Conservation (phyloP, 768 basidiomycete genomes). For the Tephrocybe sp. region DNA sequence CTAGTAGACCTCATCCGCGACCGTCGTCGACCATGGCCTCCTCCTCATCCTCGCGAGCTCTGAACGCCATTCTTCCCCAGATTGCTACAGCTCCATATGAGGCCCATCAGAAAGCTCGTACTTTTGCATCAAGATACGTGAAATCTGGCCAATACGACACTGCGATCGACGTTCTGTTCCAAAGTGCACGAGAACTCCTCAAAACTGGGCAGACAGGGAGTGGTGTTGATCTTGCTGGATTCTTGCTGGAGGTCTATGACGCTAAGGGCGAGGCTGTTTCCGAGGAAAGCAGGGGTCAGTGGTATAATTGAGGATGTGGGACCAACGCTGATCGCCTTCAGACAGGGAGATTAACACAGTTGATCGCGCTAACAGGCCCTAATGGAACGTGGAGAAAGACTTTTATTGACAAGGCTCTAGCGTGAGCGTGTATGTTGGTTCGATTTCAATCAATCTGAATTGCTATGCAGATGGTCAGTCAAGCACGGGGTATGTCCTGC, state of each 20-base stretch:
- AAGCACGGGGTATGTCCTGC: constrained; percentile 77
- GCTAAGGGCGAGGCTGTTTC: constrained; percentile 66
- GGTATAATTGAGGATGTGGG: not conserved
- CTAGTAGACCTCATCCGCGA: too few species aligned
- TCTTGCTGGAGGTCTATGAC: constrained; percentile 85
- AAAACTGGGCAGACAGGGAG: constrained; percentile 89
- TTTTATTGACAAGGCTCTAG: constrained; percentile 78
- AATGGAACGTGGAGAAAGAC: constrained; percentile 89
- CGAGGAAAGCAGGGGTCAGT: constrained; percentile 82
- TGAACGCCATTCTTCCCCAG: constrained; percentile 74
- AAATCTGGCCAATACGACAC: constrained; percentile 81
- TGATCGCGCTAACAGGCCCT: constrained; percentile 83
- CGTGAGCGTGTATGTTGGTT: too few species aligned
- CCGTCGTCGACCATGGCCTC: constrained; percentile 24
- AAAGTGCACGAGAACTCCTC: constrained; percentile 82
- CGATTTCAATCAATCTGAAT: too few species aligned
- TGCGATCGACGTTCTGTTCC: constrained; percentile 92
- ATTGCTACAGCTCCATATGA: constrained; percentile 82
- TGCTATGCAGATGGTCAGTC: constrained; percentile 75
- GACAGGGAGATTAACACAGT: constrained; percentile 84
- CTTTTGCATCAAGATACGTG: constrained; percentile 85
- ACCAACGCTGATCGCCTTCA: constrained; percentile 17
- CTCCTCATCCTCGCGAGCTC: constrained; percentile 58
- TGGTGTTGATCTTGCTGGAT: constrained; percentile 81
- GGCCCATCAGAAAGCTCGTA: constrained; percentile 95